phyloP scores from a whole-genome alignment of 2,329 filamentous ascomycete genomes.

The Colletotrichum orbiculare region DNA sequence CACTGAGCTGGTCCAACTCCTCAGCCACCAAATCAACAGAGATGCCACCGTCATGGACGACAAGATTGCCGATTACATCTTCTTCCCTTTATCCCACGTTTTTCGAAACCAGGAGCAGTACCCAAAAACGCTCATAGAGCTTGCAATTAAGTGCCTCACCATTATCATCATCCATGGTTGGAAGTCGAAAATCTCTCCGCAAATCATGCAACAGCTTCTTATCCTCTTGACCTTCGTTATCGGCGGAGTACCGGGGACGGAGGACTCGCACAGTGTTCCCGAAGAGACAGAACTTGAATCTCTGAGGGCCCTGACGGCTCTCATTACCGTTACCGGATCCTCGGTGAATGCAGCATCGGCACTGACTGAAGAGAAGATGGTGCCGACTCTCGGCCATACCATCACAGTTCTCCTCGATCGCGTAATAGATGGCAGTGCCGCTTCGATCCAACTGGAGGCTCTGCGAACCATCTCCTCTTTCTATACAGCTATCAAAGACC shows the following conservation, averaged over 20 bases:
- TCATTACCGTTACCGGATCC: slow-evolving; percentile 70
- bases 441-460: slow-evolving; percentile 78
- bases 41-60: slow-evolving; percentile 72
- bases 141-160: slow-evolving; percentile 79
- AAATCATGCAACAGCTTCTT: slow-evolving; percentile 85
- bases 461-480: slow-evolving; percentile 72
- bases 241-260: slow-evolving; percentile 74
- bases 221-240: slow-evolving; percentile 86
- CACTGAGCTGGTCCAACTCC: slow-evolving; percentile 56
- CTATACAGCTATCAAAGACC: slow-evolving; percentile 73
- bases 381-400: slow-evolving; percentile 84
- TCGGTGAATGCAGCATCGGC: slow-evolving; percentile 60
- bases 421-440: slow-evolving; percentile 71
- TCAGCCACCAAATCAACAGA: slow-evolving; percentile 55
- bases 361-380: slow-evolving; percentile 66
- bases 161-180: slow-evolving; percentile 83
- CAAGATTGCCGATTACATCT: slow-evolving; percentile 91
- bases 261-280: slow-evolving; percentile 57
- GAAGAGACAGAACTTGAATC: slow-evolving; percentile 82
- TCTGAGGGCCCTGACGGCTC: slow-evolving; percentile 74
- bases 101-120: slow-evolving; percentile 80
- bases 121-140: slow-evolving; percentile 78
- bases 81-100: slow-evolving; percentile 91
- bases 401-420: slow-evolving; percentile 84
- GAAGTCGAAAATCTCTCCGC: slow-evolving; percentile 75